Evolutionary conservation across 2,329 filamentous ascomycete species (phyloP), one percentile per base, ranked within the genome.

Genomic region (Triangularia setosa): DNA sequence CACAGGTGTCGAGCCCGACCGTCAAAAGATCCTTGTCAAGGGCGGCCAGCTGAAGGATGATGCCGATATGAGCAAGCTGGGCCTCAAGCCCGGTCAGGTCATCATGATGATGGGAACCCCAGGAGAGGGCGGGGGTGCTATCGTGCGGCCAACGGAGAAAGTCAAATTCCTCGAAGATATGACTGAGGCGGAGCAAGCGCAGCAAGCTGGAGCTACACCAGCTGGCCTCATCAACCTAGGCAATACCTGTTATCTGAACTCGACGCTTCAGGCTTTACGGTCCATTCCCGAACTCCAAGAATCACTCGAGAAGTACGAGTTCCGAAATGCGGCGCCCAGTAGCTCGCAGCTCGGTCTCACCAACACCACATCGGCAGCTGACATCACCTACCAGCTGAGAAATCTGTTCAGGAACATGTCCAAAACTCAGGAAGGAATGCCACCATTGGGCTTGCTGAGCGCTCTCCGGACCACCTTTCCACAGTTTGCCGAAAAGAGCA

Each of bases 211-310:
- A 64, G 93, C 93, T 57, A 94, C 85, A 55, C 95, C 96, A 1
- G 90, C 93, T 63, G 95, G 95, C 56, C 81, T 99, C 67, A 85
- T 90, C 75, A 99, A 99, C 74, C 81, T 97, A 66, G 95, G 96
- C 71, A 99, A 99, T 78, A 99, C 96, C 3, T 99, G 95, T 81
- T 99, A 99, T 76, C 88, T 98, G 73, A 99, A 99, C 82, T 95
- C 95, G 58, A 97, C 94, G 0, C 83, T 99, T n/a, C 96, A 99
- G 77, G 90, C 92, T 3, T 81, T 99, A 69, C 88, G 91, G 67
- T 85, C 90, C 61, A 92, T 99, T 65, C 95, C 95, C 8, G 95
- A 99, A 79, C 86, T 99, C 35, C 92, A 97, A 73, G 83, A 91
- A 35, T 87, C 92, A 70, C 83, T 99, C 55, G 74, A 81, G 65